Conservation (phyloP, 805 yeast genomes). For the Pichia occidentalis region DNA sequence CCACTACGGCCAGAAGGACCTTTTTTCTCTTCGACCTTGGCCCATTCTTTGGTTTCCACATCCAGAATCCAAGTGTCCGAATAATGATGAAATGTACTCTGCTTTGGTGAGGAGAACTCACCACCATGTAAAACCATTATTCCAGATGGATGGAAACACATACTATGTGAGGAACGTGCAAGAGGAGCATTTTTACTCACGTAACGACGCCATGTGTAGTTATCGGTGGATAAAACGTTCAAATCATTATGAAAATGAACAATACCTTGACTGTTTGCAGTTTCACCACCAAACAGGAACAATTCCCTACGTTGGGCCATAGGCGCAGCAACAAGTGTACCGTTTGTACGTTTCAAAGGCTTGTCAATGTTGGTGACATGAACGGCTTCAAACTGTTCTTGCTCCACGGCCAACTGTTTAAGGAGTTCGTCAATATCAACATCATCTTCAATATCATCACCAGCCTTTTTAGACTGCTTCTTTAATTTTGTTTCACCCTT, state of each 20-base stretch:
- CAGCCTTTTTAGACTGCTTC: constrained; percentile 65
- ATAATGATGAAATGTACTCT: constrained; percentile 89
- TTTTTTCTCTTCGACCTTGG: constrained; percentile 63
- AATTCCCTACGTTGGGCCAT: constrained; percentile 70
- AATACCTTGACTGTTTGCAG: constrained; percentile 34
- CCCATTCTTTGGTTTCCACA: constrained; percentile 80
- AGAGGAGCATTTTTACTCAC: constrained; percentile 83
- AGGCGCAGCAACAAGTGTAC: constrained; percentile 71
- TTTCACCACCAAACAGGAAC: constrained; percentile 87
- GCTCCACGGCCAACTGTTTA: constrained; percentile 71
- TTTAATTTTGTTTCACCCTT: constrained; percentile 73
- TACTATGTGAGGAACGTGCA: constrained; percentile 89
- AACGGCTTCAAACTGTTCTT: constrained; percentile 69
- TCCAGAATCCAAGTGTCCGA: constrained; percentile 96
- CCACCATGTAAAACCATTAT: constrained; percentile 87
- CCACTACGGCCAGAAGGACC: constrained; percentile 89
- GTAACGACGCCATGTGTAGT: constrained; percentile 73
- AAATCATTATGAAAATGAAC: constrained; percentile 76
- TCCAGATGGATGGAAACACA: constrained; percentile 91
- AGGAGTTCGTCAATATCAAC: constrained; percentile 80
- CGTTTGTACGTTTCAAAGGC: constrained; percentile 68
- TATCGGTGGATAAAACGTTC: constrained; percentile 63
- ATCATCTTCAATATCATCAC: constrained; percentile 75
- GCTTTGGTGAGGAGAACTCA: constrained; percentile 94
- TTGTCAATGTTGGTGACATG: constrained; percentile 47